Evolutionary conservation across 2,329 filamentous ascomycete species (phyloP), one percentile per base, ranked within the genome.

Genomic region (Diaporthe ampelina): DNA sequence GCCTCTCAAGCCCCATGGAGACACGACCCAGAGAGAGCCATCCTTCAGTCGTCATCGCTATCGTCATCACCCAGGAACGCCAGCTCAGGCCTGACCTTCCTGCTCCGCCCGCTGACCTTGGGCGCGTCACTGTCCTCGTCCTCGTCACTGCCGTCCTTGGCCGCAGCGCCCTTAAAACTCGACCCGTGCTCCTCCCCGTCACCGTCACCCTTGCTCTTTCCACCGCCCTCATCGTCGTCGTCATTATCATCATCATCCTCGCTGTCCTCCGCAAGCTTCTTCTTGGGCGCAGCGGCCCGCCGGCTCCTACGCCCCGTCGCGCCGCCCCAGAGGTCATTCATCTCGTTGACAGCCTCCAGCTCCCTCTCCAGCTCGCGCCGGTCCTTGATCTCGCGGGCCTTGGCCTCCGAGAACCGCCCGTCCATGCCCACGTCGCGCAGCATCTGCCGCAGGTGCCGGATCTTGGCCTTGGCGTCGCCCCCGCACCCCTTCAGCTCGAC

Each of bases 301-400:
- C 86, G 84, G 11, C 85, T 78, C 52, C 84, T 81, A 2, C 83
- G 83, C 2, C 82, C 80, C 37, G 37, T 40, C 37, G 37, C 37
- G n/a, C 81, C 83, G 1, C 96, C 96, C 95, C 95, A 98, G 68
- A 89, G 87, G 77, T 91, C 89, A 74, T 94, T 92, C 79, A 95
- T 95, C 81, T 97, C 92, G 81, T 94, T 91, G 21, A 98, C 95
- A 17, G 92, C 93, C 80, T 97, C 94, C 9, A 98, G 86, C 79
- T 99, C 96, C 0, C 92, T 94, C 79, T 91, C 88, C 48, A 99
- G 87, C 83, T 99, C 96, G 70, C 96, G 89, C 79, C 90, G 88
- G 84, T 98, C 96, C 81, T 95, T 97, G 81, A 98, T 98, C 82
- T 94, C 92, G 32, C 89, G 91, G 0, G 96, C 96, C 79, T 94